Evolutionary conservation across 2,329 filamentous ascomycete genomes (phyloP), one percentile per base, ranked within the genome.

Genomic region (Trichophyton rubrum): DNA sequence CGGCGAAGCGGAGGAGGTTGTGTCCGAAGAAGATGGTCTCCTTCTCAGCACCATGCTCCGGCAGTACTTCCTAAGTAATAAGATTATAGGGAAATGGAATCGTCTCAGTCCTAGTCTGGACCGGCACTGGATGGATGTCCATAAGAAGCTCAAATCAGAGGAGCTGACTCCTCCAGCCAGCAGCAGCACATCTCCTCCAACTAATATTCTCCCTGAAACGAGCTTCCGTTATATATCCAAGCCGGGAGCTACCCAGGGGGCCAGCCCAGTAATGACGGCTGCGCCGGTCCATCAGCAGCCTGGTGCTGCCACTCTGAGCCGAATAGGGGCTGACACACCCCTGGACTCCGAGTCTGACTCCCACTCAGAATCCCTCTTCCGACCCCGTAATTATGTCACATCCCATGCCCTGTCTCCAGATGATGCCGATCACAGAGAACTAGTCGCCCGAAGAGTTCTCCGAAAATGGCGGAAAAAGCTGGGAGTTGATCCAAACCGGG

Each of bases 21-120:
- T 96, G 3, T 85, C 84, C 33, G 90, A 95, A 68, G 90, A 96
- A 70, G 91, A 88, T 66, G 91, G 90, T 2, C 85, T 95, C 15
- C 79, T 96, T 60, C 89, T 96, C 67, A 90, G 87, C 56, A 89
- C 88, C 69, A 85, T 96, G 71, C 79, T 96, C 20, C 84, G 90
- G 11, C 90, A 96, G 70, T 96, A 95, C 73, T 96, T 96, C 73
- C 87, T 95, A 81, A 88, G 85, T 5, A 79, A 95, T 49, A 88
- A 89, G 60, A 86, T 91, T 0, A 75, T 95, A 27, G 88, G 89
- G 17, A 83, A 84, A 67, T 96, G 90, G 90, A 84, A 82, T 62
- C 80, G 84, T 61, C 88, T 88, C 77, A 82, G 85, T 13, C 77
- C 80, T 0, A 80, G 79, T 62, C 77, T 89, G 69, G 75, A 79